Conservation (phyloP, 768 basidiomycete species). For the Stropharia rugosoannulata region DNA sequence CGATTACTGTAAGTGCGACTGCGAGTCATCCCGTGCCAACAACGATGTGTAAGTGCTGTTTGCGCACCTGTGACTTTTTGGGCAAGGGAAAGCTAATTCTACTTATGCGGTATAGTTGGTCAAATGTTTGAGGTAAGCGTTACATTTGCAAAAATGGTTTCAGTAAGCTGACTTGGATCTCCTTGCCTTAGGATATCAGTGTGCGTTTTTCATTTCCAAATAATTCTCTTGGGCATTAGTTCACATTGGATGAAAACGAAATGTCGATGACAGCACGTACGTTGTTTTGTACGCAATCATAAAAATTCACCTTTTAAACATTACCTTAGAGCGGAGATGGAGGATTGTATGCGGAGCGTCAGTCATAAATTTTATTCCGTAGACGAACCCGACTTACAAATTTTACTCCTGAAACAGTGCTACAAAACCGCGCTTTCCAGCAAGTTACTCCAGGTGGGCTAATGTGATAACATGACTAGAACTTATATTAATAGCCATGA, state of each 20-base stretch:
- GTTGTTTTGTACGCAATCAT: slow-evolving; percentile 3
- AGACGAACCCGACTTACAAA: background rate
- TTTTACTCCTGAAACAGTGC: slow-evolving; percentile 33
- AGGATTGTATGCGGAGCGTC: slow-evolving; percentile 65
- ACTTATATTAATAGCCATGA: background rate
- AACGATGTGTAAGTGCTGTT: slow-evolving; percentile 43
- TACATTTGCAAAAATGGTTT: background rate
- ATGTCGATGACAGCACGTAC: slow-evolving; percentile 30
- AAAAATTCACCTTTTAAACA: background rate
- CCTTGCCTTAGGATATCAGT: slow-evolving; percentile 53
- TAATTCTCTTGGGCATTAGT: background rate
- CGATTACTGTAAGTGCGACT: slow-evolving; percentile 41
- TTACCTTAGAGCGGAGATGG: slow-evolving; percentile 59
- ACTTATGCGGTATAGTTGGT: slow-evolving; percentile 17
- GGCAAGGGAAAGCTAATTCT: no score
- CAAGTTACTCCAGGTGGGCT: slow-evolving; percentile 51
- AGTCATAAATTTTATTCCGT: slow-evolving; percentile 8
- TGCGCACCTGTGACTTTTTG: no score
- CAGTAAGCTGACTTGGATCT: background rate
- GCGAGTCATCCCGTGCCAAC: slow-evolving; percentile 53
- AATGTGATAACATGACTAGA: slow-evolving; percentile 26
- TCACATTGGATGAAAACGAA: no score
- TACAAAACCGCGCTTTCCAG: slow-evolving; percentile 72
- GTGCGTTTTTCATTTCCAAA: slow-evolving; percentile 32
- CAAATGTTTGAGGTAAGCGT: slow-evolving; percentile 57